Conservation (phyloP, 495 filamentous ascomycete genomes). For the Penicillium coprophilum region DNA sequence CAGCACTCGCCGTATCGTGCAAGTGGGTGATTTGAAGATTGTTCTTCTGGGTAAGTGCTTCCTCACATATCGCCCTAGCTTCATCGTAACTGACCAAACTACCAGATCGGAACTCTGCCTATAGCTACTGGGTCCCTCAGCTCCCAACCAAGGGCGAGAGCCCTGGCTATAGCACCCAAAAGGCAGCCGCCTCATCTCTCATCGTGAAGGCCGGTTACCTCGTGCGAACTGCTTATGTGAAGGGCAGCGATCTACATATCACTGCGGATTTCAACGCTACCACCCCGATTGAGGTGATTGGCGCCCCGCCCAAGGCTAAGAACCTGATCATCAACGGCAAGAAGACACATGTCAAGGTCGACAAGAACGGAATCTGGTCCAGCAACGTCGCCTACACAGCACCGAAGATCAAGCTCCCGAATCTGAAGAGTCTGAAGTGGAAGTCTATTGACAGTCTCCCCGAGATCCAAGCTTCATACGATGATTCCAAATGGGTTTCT, state of each 20-base stretch:
- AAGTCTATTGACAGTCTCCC: slow-evolving; percentile 70
- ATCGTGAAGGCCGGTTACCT: slow-evolving; percentile 76
- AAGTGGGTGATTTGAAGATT: slow-evolving; percentile 56
- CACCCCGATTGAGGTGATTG: slow-evolving; percentile 64
- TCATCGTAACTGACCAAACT: slow-evolving; percentile 1
- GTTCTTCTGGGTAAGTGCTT: slow-evolving; percentile 48
- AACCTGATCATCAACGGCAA: slow-evolving; percentile 61
- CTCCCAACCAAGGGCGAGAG: slow-evolving; percentile 35
- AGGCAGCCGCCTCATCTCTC: slow-evolving; percentile 47
- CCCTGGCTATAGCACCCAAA: slow-evolving; percentile 40
- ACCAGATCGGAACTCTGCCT: slow-evolving; percentile 66
- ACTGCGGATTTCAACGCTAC: slow-evolving; percentile 72
- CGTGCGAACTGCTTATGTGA: slow-evolving; percentile 59
- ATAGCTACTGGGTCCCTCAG: slow-evolving; percentile 72
- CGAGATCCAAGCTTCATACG: slow-evolving; percentile 61
- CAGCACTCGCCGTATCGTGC: slow-evolving; percentile 51
- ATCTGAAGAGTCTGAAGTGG: slow-evolving; percentile 61
- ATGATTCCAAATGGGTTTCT: slow-evolving; percentile 64
- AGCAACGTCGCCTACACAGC: slow-evolving; percentile 51
- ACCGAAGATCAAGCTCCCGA: slow-evolving; percentile 56
- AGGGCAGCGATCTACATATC: slow-evolving; percentile 53
- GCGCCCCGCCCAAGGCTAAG: slow-evolving; percentile 50
- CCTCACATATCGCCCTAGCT: background rate
- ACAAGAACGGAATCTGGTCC: slow-evolving; percentile 54
- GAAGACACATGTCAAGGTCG: slow-evolving; percentile 36